Base-by-base conservation (phyloP, 192 early-diverging fungal genomes). In the Gorgonomyces haynaldii region DNA sequence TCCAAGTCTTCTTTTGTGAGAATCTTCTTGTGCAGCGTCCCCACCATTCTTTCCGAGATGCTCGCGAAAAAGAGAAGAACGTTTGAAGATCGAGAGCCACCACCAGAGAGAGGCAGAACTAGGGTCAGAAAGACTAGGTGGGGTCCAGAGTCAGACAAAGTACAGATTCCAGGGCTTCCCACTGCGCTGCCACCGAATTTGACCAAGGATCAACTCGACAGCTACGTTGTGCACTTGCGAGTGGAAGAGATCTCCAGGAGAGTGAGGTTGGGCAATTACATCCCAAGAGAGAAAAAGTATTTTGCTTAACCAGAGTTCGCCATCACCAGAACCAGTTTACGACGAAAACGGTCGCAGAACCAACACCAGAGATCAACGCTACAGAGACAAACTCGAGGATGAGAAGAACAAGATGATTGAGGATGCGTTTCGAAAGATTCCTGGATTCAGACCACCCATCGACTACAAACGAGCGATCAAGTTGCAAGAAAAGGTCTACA, bases 331-430 rank as follows among this genome's bases (percentile, higher is more conserved):
- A 56, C 95, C 95, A 13, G 65, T 72, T 15, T 98, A 98, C 53
- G 86, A 90, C 42, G 72, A 81, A 29, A 82, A 96, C 49, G 95
- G 95, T 37, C 89, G 91, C 57, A 89, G 95, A 65, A 81, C 81
- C 41, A 98, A 98, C 69, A 98, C 95, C 5, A 76, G 91, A 52
- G 95, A 98, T 53, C 72, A 78, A 42, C 78, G 92, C 34, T 94
- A 91, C 62, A 76, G 84, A 8, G 86, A 90, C 32, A 84, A 83
- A 52, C 65, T 93, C 15, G 95, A 98, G 57, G 88, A 96, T 52
- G 95, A 98, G 59, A 81, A 91, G 19, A 85, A 88, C 60, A 69
- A 63, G 43, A 65, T 98, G 24, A 83, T 98, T 8, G 85, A 89
- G 30, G 70, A 81, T 25, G 88, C 82, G 19, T 58, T 82, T 20